Evolutionary conservation across 2,329 filamentous ascomycete genomes (phyloP).

Genomic region (Colletotrichum higginsianum): DNA sequence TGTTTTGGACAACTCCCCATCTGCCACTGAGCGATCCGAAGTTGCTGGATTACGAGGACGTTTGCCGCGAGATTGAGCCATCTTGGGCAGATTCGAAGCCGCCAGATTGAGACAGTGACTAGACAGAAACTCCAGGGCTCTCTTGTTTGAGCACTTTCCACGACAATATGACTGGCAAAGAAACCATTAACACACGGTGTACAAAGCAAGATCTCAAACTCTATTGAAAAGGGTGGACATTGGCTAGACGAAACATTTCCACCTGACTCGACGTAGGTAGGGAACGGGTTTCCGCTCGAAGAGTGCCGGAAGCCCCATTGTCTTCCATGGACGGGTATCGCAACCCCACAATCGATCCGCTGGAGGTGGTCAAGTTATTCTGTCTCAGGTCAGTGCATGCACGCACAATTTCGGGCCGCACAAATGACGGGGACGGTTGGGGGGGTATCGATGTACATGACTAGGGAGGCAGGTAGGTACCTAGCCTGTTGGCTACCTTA

Average conservation of each 20-base stretch:
- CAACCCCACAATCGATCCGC: not conserved
- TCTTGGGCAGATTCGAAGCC: slow-evolving; percentile 74
- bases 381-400: not conserved
- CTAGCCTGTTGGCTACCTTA: not conserved
- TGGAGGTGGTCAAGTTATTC: not conserved
- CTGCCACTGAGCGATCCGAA: slow-evolving; percentile 68
- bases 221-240: not conserved
- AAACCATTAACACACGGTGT: not conserved
- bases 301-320: not conserved
- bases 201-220: not conserved
- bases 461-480: not conserved
- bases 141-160: not conserved
- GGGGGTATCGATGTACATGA: too few species aligned
- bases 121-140: not conserved
- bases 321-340: not conserved
- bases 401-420: not conserved
- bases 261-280: not conserved
- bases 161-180: not conserved
- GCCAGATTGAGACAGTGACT: slow-evolving; percentile 26
- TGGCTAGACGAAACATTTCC: not conserved
- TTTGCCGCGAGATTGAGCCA: slow-evolving; percentile 77
- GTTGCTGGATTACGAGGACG: slow-evolving; percentile 79
- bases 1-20: slow-evolving; percentile 95
- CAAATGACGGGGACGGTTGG: not conserved
- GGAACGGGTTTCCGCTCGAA: not conserved